A percentile compares a stretch with the other conserved stretches of the same genome.
phyloP scores from a whole-genome alignment of 805 yeast species.

The Zygoascus bituminiphila region DNA sequence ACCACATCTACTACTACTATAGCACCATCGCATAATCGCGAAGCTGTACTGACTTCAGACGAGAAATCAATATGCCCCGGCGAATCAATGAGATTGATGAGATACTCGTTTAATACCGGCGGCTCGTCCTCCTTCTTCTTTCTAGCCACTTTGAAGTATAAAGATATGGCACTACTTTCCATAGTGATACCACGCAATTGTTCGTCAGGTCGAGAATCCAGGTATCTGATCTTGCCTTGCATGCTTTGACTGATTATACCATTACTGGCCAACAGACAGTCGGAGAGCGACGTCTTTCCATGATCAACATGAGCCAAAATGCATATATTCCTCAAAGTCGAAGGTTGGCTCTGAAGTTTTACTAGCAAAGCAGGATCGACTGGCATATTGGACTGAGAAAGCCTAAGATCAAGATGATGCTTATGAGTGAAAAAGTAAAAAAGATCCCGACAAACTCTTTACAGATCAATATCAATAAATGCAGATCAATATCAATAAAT shows the following conservation, averaged over 20 bases:
- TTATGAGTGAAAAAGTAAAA: too few species aligned
- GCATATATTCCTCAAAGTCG: constrained; percentile 78
- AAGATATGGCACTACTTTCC: constrained; percentile 93
- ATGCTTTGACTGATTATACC: constrained; percentile 91
- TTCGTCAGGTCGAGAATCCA: constrained; percentile 93
- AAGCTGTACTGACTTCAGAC: constrained; percentile 92
- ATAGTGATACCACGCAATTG: constrained; percentile 94
- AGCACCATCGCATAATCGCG: constrained; percentile 94
- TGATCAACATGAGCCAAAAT: constrained; percentile 98
- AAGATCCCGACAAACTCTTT: too few species aligned
- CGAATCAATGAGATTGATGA: constrained; percentile 89
- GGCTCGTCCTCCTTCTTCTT: constrained; percentile 14
- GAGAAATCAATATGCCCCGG: constrained; percentile 99
- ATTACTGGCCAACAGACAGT: constrained; percentile 85
- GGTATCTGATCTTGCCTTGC: constrained; percentile 90
- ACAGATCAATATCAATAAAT: too few species aligned
- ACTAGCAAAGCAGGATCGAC: constrained; percentile 56
- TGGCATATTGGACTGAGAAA: constrained; percentile 22
- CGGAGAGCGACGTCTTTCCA: constrained; percentile 93
- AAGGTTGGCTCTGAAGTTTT: constrained; percentile 60
- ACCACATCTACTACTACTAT: constrained; percentile 92
- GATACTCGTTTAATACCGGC: constrained; percentile 53
- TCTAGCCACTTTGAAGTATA: constrained; percentile 69
- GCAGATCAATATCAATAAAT: too few species aligned
- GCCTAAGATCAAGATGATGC: background rate